phyloP scores from a whole-genome alignment of 176 grass and related monocot species.

The Lolium perenne region DNA sequence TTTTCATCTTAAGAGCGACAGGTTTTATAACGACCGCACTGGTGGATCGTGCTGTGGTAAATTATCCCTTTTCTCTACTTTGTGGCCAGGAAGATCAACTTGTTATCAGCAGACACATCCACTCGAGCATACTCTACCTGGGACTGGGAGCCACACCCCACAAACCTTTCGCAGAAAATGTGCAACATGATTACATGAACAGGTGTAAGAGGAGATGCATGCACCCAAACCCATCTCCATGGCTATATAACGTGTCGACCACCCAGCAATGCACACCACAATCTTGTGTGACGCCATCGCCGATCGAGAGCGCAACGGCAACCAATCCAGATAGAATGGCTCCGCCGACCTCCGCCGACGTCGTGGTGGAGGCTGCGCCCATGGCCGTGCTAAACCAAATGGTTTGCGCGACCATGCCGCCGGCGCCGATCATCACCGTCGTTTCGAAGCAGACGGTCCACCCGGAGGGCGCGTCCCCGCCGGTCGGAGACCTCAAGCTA shows the following conservation, averaged over 20 bases:
- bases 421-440: constrained; percentile 31
- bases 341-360: constrained; percentile 31
- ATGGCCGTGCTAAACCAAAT: constrained; percentile 5
- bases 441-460: constrained; percentile 57
- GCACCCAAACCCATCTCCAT: neutral
- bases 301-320: neutral
- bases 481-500: constrained; percentile 61
- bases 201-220: constrained; percentile 7
- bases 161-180: neutral
- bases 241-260: constrained; percentile 43
- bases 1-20: neutral
- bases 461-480: constrained; percentile 25
- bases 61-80: neutral
- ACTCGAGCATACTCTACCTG: neutral
- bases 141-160: constrained; percentile 17
- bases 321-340: constrained; percentile 34
- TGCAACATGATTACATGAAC: neutral
- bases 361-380: constrained; percentile 25
- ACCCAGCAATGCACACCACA: neutral
- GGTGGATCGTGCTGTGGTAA: neutral
- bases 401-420: constrained; percentile 9
- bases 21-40: neutral
- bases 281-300: constrained; percentile 6
- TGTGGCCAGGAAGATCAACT: neutral
- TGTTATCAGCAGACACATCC: neutral